These are phyloP conservation scores for Aurifilum marmelostoma DNA, from an alignment of 2,329 filamentous ascomycete genomes.

Conservation along the genomic window DNA sequence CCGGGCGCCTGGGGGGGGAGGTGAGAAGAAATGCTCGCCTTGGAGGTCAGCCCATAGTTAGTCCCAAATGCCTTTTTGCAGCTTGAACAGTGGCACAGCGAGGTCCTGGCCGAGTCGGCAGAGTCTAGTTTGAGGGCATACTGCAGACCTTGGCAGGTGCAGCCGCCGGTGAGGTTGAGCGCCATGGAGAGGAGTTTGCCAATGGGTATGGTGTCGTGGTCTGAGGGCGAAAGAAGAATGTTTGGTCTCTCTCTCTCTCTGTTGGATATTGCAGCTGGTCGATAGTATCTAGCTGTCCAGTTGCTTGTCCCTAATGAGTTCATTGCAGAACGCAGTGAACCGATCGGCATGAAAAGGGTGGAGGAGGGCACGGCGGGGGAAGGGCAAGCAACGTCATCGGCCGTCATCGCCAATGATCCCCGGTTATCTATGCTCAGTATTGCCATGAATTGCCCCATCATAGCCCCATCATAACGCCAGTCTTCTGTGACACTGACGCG, in stretches of 20 bases:
- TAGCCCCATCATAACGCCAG: not conserved
- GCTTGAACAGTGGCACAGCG: slow-evolving; percentile 40
- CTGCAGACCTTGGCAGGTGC: slow-evolving; percentile 34
- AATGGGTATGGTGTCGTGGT: no score
- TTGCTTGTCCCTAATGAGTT: not conserved
- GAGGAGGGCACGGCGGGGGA: not conserved
- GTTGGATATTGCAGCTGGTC: not conserved
- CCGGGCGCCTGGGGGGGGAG: no score
- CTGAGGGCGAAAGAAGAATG: not conserved
- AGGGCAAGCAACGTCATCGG: not conserved
- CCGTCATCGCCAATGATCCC: not conserved
- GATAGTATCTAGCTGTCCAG: not conserved
- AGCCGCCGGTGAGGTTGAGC: slow-evolving; percentile 31
- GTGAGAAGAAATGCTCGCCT: slow-evolving; percentile 25
- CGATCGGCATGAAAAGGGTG: not conserved
- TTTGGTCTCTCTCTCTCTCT: not conserved
- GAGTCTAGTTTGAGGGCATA: slow-evolving; percentile 36
- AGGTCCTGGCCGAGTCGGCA: slow-evolving; percentile 36
- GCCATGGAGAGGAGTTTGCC: no score
- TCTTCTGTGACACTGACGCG: no score
- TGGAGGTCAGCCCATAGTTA: slow-evolving; percentile 41
- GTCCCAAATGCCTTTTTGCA: slow-evolving; percentile 40
- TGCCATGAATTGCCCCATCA: not conserved
- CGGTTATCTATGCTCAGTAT: not conserved
- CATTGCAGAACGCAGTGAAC: not conserved